phyloP scores from a whole-genome alignment of 1,139 yeast species.

The Pichia sp. region DNA sequence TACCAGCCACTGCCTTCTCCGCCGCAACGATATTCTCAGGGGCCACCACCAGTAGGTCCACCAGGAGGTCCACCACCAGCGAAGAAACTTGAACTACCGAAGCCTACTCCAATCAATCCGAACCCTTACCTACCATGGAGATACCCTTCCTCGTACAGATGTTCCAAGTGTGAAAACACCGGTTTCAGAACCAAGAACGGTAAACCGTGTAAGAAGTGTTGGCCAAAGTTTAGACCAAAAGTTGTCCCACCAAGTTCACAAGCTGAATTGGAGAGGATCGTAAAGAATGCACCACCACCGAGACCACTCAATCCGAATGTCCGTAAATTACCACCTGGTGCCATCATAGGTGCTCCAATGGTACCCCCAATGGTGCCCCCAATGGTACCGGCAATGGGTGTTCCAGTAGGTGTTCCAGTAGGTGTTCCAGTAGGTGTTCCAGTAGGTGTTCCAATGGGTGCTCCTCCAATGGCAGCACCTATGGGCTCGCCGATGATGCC shows the following conservation, averaged over 20 bases:
- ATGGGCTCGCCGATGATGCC: conserved; percentile 24
- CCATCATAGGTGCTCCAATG: conserved; percentile 6
- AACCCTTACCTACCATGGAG: conserved; percentile 51
- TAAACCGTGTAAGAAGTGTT: conserved; percentile 62
- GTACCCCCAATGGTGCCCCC: neutral
- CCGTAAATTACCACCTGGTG: conserved; percentile 20
- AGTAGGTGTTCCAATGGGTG: neutral
- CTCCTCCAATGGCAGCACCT: neutral
- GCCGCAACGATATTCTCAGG: neutral
- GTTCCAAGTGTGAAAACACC: conserved; percentile 69
- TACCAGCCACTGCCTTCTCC: neutral
- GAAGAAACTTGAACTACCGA: conserved; percentile 9
- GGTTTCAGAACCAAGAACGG: conserved; percentile 65
- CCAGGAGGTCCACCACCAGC: conserved; percentile 3
- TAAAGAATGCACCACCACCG: conserved; percentile 14
- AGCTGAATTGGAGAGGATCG: conserved; percentile 15
- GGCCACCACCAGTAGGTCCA: neutral
- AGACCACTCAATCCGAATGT: conserved; percentile 18
- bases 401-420: too few relatives aligned
- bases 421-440: too few relatives aligned
- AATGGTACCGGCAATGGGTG: neutral
- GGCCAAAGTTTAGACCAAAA: conserved; percentile 53
- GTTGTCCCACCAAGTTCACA: conserved; percentile 18
- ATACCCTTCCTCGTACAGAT: conserved; percentile 54
- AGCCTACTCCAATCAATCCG: conserved; percentile 15